Conservation (phyloP, 768 basidiomycete genomes). For the Mycena epipterygia region DNA sequence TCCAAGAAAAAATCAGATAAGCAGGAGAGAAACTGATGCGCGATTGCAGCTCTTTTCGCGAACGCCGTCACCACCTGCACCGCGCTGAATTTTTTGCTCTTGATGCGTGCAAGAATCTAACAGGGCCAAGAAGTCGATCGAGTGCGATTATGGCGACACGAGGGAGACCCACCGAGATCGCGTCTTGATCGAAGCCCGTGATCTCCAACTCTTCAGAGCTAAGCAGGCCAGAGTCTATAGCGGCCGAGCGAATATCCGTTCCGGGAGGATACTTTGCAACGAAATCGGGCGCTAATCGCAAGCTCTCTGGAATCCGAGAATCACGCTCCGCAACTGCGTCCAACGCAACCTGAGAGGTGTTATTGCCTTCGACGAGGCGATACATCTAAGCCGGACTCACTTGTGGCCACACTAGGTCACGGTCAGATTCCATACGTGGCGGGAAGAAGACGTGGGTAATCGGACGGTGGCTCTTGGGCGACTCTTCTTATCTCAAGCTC, state of each 20-base stretch:
- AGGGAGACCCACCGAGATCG: slow-evolving; percentile 47
- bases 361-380: no score
- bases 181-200: slow-evolving; percentile 48
- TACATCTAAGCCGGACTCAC: neutral
- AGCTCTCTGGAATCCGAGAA: slow-evolving; percentile 25
- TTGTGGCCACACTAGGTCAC: slow-evolving; percentile 2
- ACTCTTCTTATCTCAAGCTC: neutral
- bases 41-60: slow-evolving; percentile 65
- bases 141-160: neutral
- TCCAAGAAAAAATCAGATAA: slow-evolving; percentile 62
- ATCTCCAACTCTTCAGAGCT: slow-evolving; percentile 48
- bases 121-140: neutral
- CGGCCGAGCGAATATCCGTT: slow-evolving; percentile 48
- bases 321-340: slow-evolving; percentile 33
- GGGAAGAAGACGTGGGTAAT: neutral
- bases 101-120: slow-evolving; percentile 42
- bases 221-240: slow-evolving; percentile 48
- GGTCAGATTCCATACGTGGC: neutral
- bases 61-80: slow-evolving; percentile 59
- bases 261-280: slow-evolving; percentile 35
- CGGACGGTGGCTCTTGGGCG: neutral
- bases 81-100: slow-evolving; percentile 47
- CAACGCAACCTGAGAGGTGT: slow-evolving; percentile 30
- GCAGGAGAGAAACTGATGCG: slow-evolving; percentile 60
- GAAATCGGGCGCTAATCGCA: slow-evolving; percentile 30